A percentile compares a stretch with the other conserved stretches of the same genome.
These are phyloP conservation scores for Agrostemma githago DNA, from an alignment of 148 eudicot genomes.

Conservation along the genomic window DNA sequence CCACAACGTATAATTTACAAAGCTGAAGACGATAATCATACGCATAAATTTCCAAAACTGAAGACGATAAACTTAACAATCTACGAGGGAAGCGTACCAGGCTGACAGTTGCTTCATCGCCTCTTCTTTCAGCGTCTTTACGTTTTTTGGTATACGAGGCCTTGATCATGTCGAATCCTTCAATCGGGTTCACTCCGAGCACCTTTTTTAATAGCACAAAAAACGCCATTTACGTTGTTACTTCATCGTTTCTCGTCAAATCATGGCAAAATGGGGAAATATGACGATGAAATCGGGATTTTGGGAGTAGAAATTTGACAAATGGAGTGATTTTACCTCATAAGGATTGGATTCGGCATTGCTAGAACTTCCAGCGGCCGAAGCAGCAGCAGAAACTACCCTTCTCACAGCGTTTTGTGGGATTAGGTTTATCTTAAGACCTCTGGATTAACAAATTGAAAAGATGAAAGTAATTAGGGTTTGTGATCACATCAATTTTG, in stretches of 20 bases:
- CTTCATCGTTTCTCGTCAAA: no score
- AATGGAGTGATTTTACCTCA: constrained; percentile 40
- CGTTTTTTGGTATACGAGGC: constrained; percentile 63
- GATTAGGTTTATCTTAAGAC: constrained; percentile 16
- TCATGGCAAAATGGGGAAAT: neutral
- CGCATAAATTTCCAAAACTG: neutral
- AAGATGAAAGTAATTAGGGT: no score
- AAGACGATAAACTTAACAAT: neutral
- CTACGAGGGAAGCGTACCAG: constrained; percentile 34
- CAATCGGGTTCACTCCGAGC: constrained; percentile 81
- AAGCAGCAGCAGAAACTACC: constrained; percentile 57
- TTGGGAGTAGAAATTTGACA: neutral
- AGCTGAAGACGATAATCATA: neutral
- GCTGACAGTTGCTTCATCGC: constrained; percentile 67
- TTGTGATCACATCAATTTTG: neutral
- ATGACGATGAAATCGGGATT: neutral
- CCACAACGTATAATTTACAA: neutral
- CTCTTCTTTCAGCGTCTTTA: constrained; percentile 86
- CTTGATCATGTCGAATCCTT: constrained; percentile 78
- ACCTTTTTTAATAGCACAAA: constrained; percentile 33
- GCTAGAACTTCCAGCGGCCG: constrained; percentile 75
- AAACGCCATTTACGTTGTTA: neutral
- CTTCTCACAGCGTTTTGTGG: constrained; percentile 22
- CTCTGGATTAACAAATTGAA: neutral
- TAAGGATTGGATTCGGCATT: constrained; percentile 62